Base-by-base conservation (phyloP, 2,329 filamentous ascomycete species). In the Dothiorella sarmentorum region DNA sequence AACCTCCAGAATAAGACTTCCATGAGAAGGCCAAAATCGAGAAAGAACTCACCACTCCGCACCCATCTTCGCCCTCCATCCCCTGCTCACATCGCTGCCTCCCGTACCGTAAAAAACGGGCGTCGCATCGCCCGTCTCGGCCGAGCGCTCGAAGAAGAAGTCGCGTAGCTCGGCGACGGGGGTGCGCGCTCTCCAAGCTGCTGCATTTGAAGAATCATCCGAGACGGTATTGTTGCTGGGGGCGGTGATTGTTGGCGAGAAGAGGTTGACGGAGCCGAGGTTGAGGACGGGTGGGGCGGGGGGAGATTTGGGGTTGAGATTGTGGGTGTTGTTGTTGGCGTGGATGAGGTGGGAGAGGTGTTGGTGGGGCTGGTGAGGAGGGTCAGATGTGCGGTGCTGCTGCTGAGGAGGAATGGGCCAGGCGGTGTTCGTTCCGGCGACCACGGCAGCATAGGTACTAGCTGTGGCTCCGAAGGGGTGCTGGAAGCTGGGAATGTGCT, bases 21-120 rank as follows among this genome's bases (percentile, higher is more conserved):
- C n/a, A n/a, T n/a, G n/a, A n/a, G n/a, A n/a, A n/a, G n/a, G n/a
- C n/a, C n/a, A n/a, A n/a, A n/a, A n/a, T n/a, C n/a, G n/a, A n/a
- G n/a, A n/a, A n/a, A n/a, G n/a, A n/a, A 26, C n/a, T 45, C 43
- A 52, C 47, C 47, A 52, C 53, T 56, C 53, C 38, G 26, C 38
- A 4, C 35, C 51, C 51, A 55, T 55, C 53, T 45, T 56, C 15
- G 26, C 27, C 40, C 35, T 37, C 53, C 53, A 56, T 2, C 40
- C 53, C 24, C 20, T 26, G 1, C 26, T 44, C n/a, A 44, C 29
- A 7, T 43, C 27, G 15, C 15, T 26, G 20, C 26, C 18, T 13
- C 53, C 53, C 11, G 53, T 56, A 4, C 38, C 40, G 29, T 56
- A 56, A 11, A 56, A 56, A 10, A 56, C 40, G 9, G 38, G 38